Evolutionary conservation across 2,329 filamentous ascomycete species (phyloP).

Genomic region (Paecilomyces fulvus): DNA sequence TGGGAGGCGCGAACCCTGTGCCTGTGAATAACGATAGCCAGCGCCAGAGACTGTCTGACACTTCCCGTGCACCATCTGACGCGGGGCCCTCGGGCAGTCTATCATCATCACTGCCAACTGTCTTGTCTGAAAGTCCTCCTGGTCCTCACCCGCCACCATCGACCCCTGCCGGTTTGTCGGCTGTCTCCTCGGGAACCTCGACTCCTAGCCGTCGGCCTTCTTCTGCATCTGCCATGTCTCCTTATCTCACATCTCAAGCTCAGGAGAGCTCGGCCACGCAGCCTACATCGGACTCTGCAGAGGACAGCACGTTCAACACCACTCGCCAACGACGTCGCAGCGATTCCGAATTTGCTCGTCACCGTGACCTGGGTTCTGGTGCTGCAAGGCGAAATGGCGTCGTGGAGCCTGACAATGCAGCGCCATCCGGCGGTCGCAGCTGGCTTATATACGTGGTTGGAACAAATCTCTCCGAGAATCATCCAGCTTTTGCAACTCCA

Average conservation of each 20-base stretch:
- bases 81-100: slow-evolving; percentile 18
- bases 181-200: slow-evolving; percentile 45
- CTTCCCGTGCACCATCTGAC: slow-evolving; percentile 26
- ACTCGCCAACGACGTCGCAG: slow-evolving; percentile 48
- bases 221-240: slow-evolving; percentile 37
- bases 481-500: slow-evolving; percentile 60
- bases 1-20: slow-evolving; percentile 44
- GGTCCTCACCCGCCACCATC: slow-evolving; percentile 56
- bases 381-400: slow-evolving; percentile 56
- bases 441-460: slow-evolving; percentile 67
- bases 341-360: slow-evolving; percentile 49
- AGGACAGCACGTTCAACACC: slow-evolving; percentile 34
- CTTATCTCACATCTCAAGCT: slow-evolving; percentile 29
- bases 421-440: slow-evolving; percentile 48
- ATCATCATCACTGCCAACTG: slow-evolving; percentile 32
- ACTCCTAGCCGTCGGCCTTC: slow-evolving; percentile 41
- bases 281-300: slow-evolving; percentile 30
- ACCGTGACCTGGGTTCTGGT: slow-evolving; percentile 52
- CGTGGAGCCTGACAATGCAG: slow-evolving; percentile 49
- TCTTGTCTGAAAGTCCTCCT: slow-evolving; percentile 47
- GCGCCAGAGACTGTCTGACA: slow-evolving; percentile 35
- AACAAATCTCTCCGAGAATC: slow-evolving; percentile 61
- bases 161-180: slow-evolving; percentile 51
- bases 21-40: slow-evolving; percentile 45
- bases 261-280: slow-evolving; percentile 30